Conservation (phyloP, 169 alveolate species). For the Plasmodium relictum region DNA sequence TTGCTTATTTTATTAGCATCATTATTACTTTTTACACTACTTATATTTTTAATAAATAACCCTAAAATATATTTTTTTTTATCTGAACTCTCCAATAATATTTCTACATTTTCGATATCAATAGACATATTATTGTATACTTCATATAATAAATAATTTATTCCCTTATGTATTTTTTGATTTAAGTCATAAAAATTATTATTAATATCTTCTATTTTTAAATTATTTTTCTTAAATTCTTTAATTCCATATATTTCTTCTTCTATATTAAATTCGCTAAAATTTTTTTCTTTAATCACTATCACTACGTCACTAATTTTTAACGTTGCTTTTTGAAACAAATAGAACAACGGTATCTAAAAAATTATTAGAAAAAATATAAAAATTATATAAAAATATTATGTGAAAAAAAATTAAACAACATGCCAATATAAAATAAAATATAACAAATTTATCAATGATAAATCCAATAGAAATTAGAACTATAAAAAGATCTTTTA, state of each 20-base stretch:
- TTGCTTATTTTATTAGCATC: slow-evolving; percentile 12
- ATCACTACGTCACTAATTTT: slow-evolving; percentile 46
- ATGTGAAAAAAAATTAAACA: neutral
- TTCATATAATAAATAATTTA: slow-evolving; percentile 42
- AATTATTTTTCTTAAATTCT: slow-evolving; percentile 30
- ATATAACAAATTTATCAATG: neutral
- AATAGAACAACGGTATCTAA: slow-evolving; percentile 53
- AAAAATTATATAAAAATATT: neutral
- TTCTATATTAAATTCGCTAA: slow-evolving; percentile 42
- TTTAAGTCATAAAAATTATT: slow-evolving; percentile 16
- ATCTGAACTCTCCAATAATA: slow-evolving; percentile 54
- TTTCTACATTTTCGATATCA: slow-evolving; percentile 48
- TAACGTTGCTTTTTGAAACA: slow-evolving; percentile 61
- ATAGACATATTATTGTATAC: slow-evolving; percentile 57
- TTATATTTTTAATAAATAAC: slow-evolving; percentile 19
- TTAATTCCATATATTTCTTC: slow-evolving; percentile 62
- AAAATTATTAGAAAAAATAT: neutral
- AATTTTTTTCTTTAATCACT: slow-evolving; percentile 52
- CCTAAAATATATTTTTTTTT: slow-evolving; percentile 42
- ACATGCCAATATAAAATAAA: too few relatives aligned
- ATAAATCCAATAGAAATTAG: neutral
- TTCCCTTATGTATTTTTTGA: slow-evolving; percentile 50
- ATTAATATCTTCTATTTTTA: slow-evolving; percentile 43
- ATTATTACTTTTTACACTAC: slow-evolving; percentile 28
- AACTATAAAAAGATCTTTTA: neutral